These are phyloP conservation scores for Naganishia antarctica DNA, from an alignment of 768 basidiomycete genomes.

Conservation along the genomic window DNA sequence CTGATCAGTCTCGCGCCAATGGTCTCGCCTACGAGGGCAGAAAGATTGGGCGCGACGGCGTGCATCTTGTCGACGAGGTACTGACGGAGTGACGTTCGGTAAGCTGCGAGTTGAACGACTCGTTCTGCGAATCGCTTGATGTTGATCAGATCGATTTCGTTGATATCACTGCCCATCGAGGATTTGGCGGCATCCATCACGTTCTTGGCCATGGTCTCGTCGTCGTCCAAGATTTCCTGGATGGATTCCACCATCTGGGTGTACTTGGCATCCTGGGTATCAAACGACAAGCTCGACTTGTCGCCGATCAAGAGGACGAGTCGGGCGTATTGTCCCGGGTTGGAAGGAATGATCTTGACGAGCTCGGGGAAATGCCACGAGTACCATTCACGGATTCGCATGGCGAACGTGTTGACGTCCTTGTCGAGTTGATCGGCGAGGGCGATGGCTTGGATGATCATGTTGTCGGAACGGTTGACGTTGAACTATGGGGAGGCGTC, in stretches of 20 bases:
- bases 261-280: constrained; percentile 51
- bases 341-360: constrained; percentile 85
- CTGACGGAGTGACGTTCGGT: constrained; percentile 79
- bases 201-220: constrained; percentile 80
- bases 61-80: constrained; percentile 98
- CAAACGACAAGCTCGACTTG: constrained; percentile 62
- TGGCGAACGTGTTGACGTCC: constrained; percentile 96
- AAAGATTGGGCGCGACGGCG: constrained; percentile 86
- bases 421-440: constrained; percentile 98
- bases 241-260: constrained; percentile 70
- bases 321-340: constrained; percentile 81
- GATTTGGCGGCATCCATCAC: constrained; percentile 88
- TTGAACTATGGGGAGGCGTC: constrained; percentile 50
- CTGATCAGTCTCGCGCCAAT: constrained; percentile 89
- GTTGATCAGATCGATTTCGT: constrained; percentile 91
- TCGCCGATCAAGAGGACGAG: constrained; percentile 81
- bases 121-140: constrained; percentile 84
- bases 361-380: constrained; percentile 99
- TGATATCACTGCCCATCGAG: constrained; percentile 87
- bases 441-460: constrained; percentile 99
- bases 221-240: constrained; percentile 72
- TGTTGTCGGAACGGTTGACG: constrained; percentile 71
- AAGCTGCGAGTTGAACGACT: constrained; percentile 85
- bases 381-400: constrained; percentile 98
- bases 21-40: constrained; percentile 82